Percentiles rank a stretch among this genome's conserved stretches.
These are phyloP conservation scores for Toxoplasma gondii DNA, from an alignment of 169 alveolate genomes.

Conservation along the genomic window DNA sequence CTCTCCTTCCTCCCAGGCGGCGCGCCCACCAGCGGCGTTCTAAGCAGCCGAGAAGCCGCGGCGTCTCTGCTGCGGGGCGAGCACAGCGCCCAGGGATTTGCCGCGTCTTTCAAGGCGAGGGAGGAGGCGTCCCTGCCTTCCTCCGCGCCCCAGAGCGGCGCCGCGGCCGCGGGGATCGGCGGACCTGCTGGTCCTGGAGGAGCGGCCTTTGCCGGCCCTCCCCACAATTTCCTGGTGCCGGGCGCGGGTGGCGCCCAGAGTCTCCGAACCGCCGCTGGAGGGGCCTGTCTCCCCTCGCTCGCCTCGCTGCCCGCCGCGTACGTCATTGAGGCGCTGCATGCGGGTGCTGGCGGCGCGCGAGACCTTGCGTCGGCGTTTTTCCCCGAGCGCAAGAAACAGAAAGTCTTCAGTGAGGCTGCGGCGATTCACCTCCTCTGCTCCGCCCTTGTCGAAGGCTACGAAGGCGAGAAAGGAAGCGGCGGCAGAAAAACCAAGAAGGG, in stretches of 20 bases:
- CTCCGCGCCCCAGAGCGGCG: no score
- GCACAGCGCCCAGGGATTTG: no score
- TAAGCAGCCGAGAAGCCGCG: no score
- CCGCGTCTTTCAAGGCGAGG: no score
- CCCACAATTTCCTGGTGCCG: not conserved
- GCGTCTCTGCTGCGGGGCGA: no score
- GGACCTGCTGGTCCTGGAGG: not conserved
- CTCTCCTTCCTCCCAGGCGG: not conserved
- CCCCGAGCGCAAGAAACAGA: not conserved
- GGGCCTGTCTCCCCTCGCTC: not conserved
- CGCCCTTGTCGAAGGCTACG: not conserved
- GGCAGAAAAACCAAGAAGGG: not conserved
- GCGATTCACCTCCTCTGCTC: conserved; percentile 3
- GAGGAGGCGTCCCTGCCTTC: no score
- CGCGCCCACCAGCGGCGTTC: no score
- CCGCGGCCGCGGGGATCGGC: not conserved
- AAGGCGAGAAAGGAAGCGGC: not conserved
- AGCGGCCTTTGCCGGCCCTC: not conserved
- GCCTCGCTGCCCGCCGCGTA: not conserved
- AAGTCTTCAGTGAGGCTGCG: not conserved
- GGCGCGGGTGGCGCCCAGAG: not conserved
- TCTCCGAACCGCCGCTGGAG: not conserved
- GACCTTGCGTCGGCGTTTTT: not conserved
- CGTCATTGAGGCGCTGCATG: conserved; percentile 8
- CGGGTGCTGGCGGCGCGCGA: not conserved